Conservation (phyloP, 257 asterid genomes). For the Nicotiana undulata region DNA sequence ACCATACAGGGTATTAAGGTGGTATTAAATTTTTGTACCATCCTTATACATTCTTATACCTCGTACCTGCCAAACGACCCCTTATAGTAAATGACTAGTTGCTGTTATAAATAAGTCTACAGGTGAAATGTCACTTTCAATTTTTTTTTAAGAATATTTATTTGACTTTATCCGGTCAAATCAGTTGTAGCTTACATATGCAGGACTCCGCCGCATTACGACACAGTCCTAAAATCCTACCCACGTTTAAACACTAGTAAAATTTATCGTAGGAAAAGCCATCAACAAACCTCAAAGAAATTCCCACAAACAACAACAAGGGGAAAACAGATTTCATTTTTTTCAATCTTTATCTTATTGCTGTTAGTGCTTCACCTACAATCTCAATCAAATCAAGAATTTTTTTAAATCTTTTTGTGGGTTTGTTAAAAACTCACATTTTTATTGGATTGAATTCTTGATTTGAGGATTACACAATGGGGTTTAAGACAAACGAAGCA, state of each 20-base stretch:
- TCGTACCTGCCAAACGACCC: no score
- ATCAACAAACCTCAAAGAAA: not conserved
- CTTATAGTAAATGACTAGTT: no score
- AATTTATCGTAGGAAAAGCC: not conserved
- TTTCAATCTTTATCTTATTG: not conserved
- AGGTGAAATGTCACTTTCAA: no score
- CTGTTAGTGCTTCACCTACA: not conserved
- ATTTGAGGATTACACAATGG: not conserved
- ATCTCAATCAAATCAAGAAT: not conserved
- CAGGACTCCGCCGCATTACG: no score
- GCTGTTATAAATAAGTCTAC: no score
- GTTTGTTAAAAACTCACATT: not conserved
- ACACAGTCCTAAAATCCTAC: no score
- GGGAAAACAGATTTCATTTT: not conserved
- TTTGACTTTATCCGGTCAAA: not conserved
- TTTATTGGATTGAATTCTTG: not conserved
- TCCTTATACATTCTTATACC: no score
- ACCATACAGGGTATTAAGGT: no score
- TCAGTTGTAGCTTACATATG: not conserved
- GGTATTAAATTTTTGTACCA: no score
- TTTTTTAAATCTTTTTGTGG: not conserved
- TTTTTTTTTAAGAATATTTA: not conserved
- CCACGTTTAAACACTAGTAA: not conserved
- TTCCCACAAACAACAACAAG: not conserved
- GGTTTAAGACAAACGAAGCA: slow-evolving; percentile 22